Base-by-base conservation (phyloP, 1,139 yeast genomes). In the Sugiyamaella pinicola region DNA sequence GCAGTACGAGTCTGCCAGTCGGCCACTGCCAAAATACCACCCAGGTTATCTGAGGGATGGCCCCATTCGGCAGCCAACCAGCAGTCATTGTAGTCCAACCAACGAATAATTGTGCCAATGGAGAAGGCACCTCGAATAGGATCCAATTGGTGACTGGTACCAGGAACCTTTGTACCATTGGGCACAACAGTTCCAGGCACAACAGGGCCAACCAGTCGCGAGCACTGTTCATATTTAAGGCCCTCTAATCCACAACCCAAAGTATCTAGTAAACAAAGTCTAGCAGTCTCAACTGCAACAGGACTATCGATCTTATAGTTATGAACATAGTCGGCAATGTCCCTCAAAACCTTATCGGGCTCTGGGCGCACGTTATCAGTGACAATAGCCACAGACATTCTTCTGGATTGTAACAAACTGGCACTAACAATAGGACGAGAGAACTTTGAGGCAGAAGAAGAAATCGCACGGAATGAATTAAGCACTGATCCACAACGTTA, bases 11-110 rank as follows among this genome's bases (percentile, higher is more conserved):
- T 77, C 58, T 78, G 71, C 72, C 79, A 75, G 64, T 80, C 84
- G 19, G 84, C 79, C 33, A 81, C 81, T 1, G 84, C 82, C 22
- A 80, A 66, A 54, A 80, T 80, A 47, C 82, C 82, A 47, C 84
- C 84, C 55, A 80, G 60, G 64, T 80, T 80, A 64, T 80, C 85
- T 18, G 82, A 77, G 24, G 84, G 84, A 64, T 80, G 84, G 5
- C 85, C 85, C 84, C 85, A 80, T 64, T 80, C 85, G 28, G 83
- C 83, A 50, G 85, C 85, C 41, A 81, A 67, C 84, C 84, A 81
- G 66, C 84, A 80, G 65, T 80, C 84, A 58, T 80, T 80, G 69
- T 74, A 80, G 58, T 80, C 85, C 55, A 80, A 69, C 84, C 84
- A 80, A 56, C 85, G 72, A 59, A 80, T 78, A 57, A 76, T 67